These are phyloP conservation scores for Linum lewisii DNA, from an alignment of 345 rosid genomes.

Conservation along the genomic window DNA sequence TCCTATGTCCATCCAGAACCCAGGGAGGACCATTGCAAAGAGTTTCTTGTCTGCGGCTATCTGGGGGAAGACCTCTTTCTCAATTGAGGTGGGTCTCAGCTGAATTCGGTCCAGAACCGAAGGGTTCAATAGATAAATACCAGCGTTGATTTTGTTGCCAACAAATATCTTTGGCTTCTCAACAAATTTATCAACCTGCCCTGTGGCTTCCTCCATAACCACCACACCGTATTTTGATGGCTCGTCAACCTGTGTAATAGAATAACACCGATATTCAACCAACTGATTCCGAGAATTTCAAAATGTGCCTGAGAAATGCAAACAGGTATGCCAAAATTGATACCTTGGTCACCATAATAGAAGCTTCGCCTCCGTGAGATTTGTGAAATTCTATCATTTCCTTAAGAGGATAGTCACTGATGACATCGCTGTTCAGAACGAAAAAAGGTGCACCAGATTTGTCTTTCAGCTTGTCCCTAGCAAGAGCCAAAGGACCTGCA, in stretches of 20 bases:
- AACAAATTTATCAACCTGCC: slow-evolving; percentile 80
- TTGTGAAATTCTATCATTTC: slow-evolving; percentile 85
- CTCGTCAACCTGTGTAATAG: slow-evolving; percentile 63
- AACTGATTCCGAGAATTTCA: neutral
- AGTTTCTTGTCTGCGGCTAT: slow-evolving; percentile 74
- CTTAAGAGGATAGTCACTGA: slow-evolving; percentile 82
- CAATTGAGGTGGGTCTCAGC: slow-evolving; percentile 91
- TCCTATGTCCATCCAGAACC: slow-evolving; percentile 99
- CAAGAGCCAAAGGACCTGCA: slow-evolving; percentile 97
- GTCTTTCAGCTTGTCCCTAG: slow-evolving; percentile 79
- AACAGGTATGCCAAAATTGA: neutral
- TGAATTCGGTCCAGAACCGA: slow-evolving; percentile 83
- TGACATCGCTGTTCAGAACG: slow-evolving; percentile 99
- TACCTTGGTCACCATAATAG: slow-evolving; percentile 99
- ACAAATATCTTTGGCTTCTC: slow-evolving; percentile 89
- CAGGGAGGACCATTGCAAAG: slow-evolving; percentile 89
- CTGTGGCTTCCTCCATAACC: slow-evolving; percentile 79
- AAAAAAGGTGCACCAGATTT: slow-evolving; percentile 86
- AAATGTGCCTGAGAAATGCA: neutral
- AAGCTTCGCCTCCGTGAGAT: slow-evolving; percentile 93
- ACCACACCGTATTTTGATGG: slow-evolving; percentile 99
- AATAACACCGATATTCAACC: neutral
- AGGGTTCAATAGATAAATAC: slow-evolving; percentile 82
- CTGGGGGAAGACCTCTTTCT: slow-evolving; percentile 92
- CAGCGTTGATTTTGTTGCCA: slow-evolving; percentile 98